Percentiles rank a stretch among this genome's conserved stretches.
Evolutionary conservation across 139 green algal species (phyloP).

Genomic region (Eudorina sp.): DNA sequence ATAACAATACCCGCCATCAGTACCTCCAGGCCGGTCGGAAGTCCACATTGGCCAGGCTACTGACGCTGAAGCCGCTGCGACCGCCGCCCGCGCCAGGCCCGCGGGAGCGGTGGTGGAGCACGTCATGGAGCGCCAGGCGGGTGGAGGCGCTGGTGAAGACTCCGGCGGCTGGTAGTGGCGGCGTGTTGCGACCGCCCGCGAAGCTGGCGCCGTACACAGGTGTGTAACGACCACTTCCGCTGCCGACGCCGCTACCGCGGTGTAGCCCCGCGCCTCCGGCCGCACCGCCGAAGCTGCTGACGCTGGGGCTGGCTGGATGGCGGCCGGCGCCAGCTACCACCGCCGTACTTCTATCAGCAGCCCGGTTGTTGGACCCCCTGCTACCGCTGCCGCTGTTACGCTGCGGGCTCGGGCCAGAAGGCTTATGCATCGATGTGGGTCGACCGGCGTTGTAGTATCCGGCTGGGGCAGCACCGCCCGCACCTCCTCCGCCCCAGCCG

Average conservation of each 20-base stretch:
- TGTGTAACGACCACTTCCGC: neutral
- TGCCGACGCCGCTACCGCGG: neutral
- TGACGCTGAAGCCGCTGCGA: conserved; percentile 15
- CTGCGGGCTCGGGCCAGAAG: neutral
- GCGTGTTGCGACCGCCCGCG: neutral
- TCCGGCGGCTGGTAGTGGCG: neutral
- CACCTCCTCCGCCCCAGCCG: neutral
- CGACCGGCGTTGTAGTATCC: too few relatives aligned
- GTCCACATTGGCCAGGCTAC: neutral
- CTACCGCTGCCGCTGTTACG: neutral
- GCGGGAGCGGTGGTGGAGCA: neutral
- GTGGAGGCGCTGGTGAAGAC: conserved; percentile 40
- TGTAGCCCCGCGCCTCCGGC: neutral
- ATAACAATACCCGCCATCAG: too few relatives aligned
- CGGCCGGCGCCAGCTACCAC: neutral
- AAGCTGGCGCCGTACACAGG: neutral
- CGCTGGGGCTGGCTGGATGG: neutral
- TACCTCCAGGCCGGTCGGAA: conserved; percentile 21
- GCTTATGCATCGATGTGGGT: too few relatives aligned
- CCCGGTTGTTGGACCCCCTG: neutral
- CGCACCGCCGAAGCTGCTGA: neutral
- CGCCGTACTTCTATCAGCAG: too few relatives aligned
- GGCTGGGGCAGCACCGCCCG: too few relatives aligned
- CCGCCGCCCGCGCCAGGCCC: neutral
- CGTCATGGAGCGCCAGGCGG: conserved; percentile 33